Percentiles rank a stretch among this genome's conserved stretches.
Conservation (phyloP, 1,284 basidiomycete species). For the Sporisorium graminicola region DNA sequence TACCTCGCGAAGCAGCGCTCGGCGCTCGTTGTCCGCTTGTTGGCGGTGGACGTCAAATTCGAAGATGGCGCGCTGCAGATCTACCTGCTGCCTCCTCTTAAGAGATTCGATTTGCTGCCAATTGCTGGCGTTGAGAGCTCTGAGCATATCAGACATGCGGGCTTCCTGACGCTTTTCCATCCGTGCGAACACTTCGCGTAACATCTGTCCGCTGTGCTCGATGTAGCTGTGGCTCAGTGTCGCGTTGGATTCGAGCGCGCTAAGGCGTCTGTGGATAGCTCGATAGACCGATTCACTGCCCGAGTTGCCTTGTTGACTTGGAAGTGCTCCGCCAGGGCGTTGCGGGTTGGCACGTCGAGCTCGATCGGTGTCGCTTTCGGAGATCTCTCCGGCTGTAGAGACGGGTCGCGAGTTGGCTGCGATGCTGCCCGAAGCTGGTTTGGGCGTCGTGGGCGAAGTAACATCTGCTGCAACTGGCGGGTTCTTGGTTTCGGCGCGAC, state of each 20-base stretch:
- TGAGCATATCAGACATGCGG: constrained; percentile 78
- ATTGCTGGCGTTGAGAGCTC: constrained; percentile 70
- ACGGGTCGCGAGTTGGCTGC: background rate
- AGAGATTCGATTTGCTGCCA: constrained; percentile 72
- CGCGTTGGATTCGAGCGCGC: constrained; percentile 86
- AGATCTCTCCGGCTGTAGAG: background rate
- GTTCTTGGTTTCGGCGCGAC: background rate
- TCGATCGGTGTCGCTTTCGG: constrained; percentile 13
- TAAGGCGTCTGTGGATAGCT: constrained; percentile 92
- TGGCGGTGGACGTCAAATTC: constrained; percentile 80
- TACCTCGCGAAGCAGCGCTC: constrained; percentile 77
- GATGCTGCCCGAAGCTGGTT: background rate
- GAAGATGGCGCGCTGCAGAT: constrained; percentile 77
- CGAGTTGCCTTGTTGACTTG: constrained; percentile 8
- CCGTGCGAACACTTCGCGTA: constrained; percentile 81
- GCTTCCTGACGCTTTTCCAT: constrained; percentile 73
- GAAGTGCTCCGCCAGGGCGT: background rate
- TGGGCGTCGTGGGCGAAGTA: background rate
- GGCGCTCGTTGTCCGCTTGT: constrained; percentile 79
- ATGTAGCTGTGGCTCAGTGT: constrained; percentile 88
- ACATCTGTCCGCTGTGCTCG: constrained; percentile 85
- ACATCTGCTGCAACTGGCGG: background rate
- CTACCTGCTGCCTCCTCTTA: constrained; percentile 64
- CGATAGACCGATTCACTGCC: constrained; percentile 86
- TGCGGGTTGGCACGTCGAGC: constrained; percentile 17